These are phyloP conservation scores for Lathyrus tuberosus DNA, from an alignment of 306 rosid genomes.

Conservation along the genomic window DNA sequence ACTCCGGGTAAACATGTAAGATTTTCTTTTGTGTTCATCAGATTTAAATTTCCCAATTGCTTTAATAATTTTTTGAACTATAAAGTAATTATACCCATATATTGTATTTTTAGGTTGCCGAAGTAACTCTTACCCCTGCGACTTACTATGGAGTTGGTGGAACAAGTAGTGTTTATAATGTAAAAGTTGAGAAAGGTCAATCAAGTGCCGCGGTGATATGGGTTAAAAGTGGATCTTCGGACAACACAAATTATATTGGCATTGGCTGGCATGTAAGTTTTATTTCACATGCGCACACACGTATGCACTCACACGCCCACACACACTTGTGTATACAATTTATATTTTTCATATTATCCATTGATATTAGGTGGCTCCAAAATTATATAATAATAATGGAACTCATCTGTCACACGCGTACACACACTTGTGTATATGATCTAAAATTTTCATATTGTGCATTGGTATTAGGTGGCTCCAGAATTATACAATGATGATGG, in stretches of 20 bases:
- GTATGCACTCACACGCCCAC: no score
- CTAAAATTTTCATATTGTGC: neutral
- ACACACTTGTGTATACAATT: neutral
- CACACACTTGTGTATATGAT: neutral
- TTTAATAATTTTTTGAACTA: neutral
- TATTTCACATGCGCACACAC: no score
- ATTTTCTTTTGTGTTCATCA: neutral
- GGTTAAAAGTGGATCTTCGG: neutral
- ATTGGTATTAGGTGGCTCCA: constrained; percentile 9
- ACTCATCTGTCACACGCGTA: no score
- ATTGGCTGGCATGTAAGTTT: constrained; percentile 31
- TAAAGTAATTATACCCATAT: neutral
- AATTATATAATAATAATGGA: neutral
- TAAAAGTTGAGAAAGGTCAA: neutral
- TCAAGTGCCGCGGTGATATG: neutral
- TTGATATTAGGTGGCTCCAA: neutral
- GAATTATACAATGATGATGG: neutral
- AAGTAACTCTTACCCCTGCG: no score
- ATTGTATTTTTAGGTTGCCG: neutral
- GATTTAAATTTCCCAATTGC: neutral
- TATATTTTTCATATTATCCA: neutral
- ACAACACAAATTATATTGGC: neutral
- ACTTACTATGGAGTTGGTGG: neutral
- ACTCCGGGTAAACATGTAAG: neutral
- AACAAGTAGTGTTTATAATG: neutral